Evolutionary conservation across 257 asterid species (phyloP), one percentile per base, ranked within the genome.

Genomic region (Misopates orontium): DNA sequence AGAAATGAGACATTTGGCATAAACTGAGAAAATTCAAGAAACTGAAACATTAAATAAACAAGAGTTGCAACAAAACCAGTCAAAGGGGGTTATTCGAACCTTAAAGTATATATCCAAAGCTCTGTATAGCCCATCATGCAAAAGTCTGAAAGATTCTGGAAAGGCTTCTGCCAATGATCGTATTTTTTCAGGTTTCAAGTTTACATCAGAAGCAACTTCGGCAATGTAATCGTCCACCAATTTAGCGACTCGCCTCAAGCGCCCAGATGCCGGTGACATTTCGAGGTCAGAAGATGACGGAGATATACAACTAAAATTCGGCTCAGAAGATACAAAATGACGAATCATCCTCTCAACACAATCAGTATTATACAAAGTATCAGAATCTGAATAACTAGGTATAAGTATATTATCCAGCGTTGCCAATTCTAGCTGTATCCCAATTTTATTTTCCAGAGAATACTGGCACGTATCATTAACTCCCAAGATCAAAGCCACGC

Each of bases 71-170:
- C n/a, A n/a, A n/a, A n/a, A n/a, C n/a, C n/a, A n/a, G n/a, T n/a
- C n/a, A n/a, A n/a, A n/a, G n/a, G n/a, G n/a, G n/a, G n/a, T n/a
- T n/a, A n/a, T n/a, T n/a, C 77, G 56, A 74, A 90, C 99, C 98
- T 94, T 82, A 25, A 95, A 74, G 82, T 82, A 91, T 78, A 91
- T 82, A 72, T 95, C 98, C 42, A 95, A 39, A 40, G 97, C 96
- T 68, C 98, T 79, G 72, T 95, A 95, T 51, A 95, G 71, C 75
- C 99, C 99, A 77, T 95, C 99, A 58, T 95, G 91, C 84, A 95
- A 85, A 49, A 91, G 73, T 79, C 99, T 84, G 7, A 95, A 85
- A 68, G 91, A 82, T 64, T 87, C 95, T 13, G 99, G 98, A 74
- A 94, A 78, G 32, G 86, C 86, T 79, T 83, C 94, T 8, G 94